These are phyloP conservation scores for Xanthoparmelia taractica DNA, from an alignment of 495 filamentous ascomycete genomes.

Conservation along the genomic window DNA sequence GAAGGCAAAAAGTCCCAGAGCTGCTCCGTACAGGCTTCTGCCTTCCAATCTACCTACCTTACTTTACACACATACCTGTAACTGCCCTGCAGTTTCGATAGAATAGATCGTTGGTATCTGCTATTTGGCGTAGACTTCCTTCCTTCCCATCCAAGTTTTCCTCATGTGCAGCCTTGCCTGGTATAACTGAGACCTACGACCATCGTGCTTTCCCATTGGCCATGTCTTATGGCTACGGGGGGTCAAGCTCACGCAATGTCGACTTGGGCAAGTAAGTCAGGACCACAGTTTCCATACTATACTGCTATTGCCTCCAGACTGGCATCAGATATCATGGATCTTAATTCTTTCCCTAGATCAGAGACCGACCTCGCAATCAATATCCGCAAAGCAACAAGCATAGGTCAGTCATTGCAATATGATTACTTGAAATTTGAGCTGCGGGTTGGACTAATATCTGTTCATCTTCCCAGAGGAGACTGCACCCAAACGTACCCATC, in stretches of 20 bases:
- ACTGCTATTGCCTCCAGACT: neutral
- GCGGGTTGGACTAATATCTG: neutral
- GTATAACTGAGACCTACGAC: neutral
- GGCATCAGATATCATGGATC: neutral
- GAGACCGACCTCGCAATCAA: conserved; percentile 91
- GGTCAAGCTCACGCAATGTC: conserved; percentile 44
- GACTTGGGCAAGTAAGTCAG: conserved; percentile 47
- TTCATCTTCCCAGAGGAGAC: conserved; percentile 61
- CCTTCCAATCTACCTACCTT: too few species aligned
- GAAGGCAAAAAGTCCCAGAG: too few species aligned
- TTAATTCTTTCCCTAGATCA: conserved; percentile 32
- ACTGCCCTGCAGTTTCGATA: neutral
- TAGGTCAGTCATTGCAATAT: conserved; percentile 42
- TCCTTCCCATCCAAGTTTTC: neutral
- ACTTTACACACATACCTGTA: too few species aligned
- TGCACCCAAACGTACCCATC: conserved; percentile 75
- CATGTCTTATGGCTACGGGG: conserved; percentile 23
- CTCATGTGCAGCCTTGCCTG: neutral
- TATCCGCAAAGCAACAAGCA: conserved; percentile 93
- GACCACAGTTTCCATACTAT: neutral
- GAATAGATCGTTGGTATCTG: too few species aligned
- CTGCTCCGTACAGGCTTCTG: too few species aligned
- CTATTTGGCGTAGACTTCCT: neutral
- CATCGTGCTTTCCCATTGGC: conserved; percentile 7
- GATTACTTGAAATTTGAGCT: neutral